Evolutionary conservation across 225 moss, liverwort and hornwort genomes (phyloP).

Genomic region (Bryoerythrophyllum caledonicum): DNA sequence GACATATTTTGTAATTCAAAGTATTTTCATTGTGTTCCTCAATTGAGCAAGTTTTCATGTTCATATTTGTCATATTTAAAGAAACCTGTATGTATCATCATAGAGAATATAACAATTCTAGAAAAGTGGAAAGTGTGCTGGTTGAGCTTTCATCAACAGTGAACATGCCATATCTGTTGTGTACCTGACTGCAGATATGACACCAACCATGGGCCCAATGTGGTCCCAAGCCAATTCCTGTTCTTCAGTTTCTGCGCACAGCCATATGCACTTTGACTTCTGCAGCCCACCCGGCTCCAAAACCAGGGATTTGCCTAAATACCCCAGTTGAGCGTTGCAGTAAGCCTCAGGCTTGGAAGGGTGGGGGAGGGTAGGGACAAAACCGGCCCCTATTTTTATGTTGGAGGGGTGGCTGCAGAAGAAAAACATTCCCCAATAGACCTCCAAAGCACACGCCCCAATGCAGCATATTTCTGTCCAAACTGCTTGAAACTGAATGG

Average conservation of each 20-base stretch:
- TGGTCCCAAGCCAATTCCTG: not conserved
- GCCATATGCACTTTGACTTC: not conserved
- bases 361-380: too few species aligned
- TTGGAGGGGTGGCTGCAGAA: too few species aligned
- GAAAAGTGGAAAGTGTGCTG: not conserved
- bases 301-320: too few species aligned
- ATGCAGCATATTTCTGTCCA: not conserved
- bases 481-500: not conserved
- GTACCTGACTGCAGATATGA: conserved; percentile 3
- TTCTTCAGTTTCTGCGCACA: not conserved
- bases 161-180: not conserved
- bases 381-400: too few species aligned
- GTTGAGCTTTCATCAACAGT: not conserved
- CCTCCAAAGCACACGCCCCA: not conserved
- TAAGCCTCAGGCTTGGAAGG: too few species aligned
- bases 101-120: too few species aligned
- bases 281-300: conserved; percentile 1
- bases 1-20: too few species aligned
- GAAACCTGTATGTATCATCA: too few species aligned
- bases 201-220: not conserved
- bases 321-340: too few species aligned
- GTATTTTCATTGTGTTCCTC: too few species aligned
- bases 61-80: too few species aligned
- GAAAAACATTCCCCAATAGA: conserved; percentile 3
- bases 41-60: too few species aligned